phyloP scores from a whole-genome alignment of 2,329 filamentous ascomycete species.

The Pseudofabraea citricarpa region DNA sequence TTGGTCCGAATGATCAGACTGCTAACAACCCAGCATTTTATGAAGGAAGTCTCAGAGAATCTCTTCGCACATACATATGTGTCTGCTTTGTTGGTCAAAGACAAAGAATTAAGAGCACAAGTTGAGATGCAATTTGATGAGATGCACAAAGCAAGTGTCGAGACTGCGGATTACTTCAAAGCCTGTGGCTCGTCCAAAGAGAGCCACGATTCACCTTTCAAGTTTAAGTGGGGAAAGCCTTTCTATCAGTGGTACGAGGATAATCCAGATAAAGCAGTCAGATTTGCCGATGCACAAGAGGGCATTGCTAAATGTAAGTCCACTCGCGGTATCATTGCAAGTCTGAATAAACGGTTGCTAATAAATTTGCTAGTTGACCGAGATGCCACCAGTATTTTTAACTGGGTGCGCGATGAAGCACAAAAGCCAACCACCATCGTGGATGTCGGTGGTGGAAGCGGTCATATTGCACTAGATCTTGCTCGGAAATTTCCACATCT shows the following conservation, averaged over 20 bases:
- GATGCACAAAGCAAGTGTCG: conserved; percentile 23
- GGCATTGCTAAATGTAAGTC: conserved; percentile 16
- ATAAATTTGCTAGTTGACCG: too few relatives aligned
- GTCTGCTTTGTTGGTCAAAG: conserved; percentile 11
- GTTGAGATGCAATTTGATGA: conserved; percentile 22
- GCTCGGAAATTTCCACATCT: conserved; percentile 16
- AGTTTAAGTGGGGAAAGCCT: conserved; percentile 15
- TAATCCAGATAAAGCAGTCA: conserved; percentile 18
- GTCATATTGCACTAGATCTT: conserved; percentile 20
- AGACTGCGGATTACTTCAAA: conserved; percentile 12
- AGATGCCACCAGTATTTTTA: too few relatives aligned
- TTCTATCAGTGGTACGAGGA: conserved; percentile 25
- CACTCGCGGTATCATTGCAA: too few relatives aligned
- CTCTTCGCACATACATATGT: conserved; percentile 15
- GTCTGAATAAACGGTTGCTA: too few relatives aligned
- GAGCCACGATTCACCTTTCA: conserved; percentile 16
- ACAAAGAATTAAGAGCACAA: conserved; percentile 12
- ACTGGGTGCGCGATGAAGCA: too few relatives aligned
- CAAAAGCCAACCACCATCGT: conserved; percentile 23
- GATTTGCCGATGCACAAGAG: conserved; percentile 28
- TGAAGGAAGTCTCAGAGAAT: conserved; percentile 14
- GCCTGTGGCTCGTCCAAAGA: conserved; percentile 7
- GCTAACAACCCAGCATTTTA: conserved; percentile 20
- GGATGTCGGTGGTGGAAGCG: conserved; percentile 26
- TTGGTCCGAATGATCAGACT: conserved; percentile 16